Evolutionary conservation across 371 early-diverging fungal genomes (phyloP).

Genomic region (Mucor circinelloides): DNA sequence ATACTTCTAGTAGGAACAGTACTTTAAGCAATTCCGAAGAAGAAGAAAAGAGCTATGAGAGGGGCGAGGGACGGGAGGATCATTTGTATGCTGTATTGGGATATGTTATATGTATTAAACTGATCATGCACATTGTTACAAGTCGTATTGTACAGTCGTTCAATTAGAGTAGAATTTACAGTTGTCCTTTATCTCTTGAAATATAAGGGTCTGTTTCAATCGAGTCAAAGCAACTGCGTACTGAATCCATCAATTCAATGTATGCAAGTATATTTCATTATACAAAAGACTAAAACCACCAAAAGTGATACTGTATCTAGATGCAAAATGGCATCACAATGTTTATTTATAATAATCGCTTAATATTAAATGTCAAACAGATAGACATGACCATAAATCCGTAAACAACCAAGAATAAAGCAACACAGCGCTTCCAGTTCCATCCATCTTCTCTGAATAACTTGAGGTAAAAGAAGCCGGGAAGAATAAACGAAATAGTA

Average conservation of each 20-base stretch:
- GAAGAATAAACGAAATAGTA: slow-evolving; percentile 98
- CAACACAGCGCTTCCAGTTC: slow-evolving; percentile 48
- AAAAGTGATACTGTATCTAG: neutral
- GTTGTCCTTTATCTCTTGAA: neutral
- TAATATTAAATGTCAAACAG: slow-evolving; percentile 64
- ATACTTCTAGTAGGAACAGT: no score
- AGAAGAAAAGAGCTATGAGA: neutral
- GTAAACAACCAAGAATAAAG: slow-evolving; percentile 57
- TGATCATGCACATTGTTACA: neutral
- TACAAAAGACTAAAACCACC: neutral
- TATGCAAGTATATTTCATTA: neutral
- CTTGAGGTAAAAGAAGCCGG: slow-evolving; percentile 93
- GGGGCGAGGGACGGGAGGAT: neutral
- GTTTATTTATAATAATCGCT: slow-evolving; percentile 22
- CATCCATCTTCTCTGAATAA: slow-evolving; percentile 62
- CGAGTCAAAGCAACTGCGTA: neutral
- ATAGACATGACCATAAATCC: slow-evolving; percentile 67
- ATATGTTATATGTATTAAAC: neutral
- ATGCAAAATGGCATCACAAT: neutral
- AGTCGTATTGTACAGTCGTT: neutral
- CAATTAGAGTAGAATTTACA: neutral
- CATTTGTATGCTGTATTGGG: neutral
- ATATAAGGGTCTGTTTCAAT: neutral
- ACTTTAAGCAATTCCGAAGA: neutral
- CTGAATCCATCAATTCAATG: neutral